Percentiles rank a stretch among this genome's conserved stretches.
phyloP scores from a whole-genome alignment of 805 yeast species.

The Hanseniaspora meyeri region DNA sequence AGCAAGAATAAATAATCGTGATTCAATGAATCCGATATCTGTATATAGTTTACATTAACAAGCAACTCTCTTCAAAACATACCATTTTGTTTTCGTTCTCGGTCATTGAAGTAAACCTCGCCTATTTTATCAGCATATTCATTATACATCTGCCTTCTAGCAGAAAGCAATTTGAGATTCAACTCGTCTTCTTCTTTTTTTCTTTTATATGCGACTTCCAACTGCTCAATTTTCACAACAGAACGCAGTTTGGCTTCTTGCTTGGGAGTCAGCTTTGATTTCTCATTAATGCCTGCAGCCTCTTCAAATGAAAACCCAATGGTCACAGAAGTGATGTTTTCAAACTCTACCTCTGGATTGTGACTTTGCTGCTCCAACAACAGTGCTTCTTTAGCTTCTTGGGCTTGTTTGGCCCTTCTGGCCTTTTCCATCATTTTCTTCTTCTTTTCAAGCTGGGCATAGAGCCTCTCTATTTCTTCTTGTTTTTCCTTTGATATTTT shows the following conservation, averaged over 20 bases:
- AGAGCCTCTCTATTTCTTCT: neutral
- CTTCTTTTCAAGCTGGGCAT: neutral
- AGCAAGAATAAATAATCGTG: constrained; percentile 42
- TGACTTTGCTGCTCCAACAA: neutral
- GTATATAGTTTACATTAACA: neutral
- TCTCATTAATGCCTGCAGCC: neutral
- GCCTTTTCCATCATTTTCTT: neutral
- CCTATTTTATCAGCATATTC: too few relatives aligned
- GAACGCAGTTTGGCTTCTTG: neutral
- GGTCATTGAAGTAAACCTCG: too few relatives aligned
- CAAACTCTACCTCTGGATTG: neutral
- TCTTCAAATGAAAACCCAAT: neutral
- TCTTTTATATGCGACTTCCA: neutral
- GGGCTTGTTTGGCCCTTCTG: neutral
- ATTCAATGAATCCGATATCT: neutral
- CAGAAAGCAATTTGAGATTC: neutral
- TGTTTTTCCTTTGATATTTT: neutral
- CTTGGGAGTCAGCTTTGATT: neutral
- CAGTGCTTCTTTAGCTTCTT: neutral
- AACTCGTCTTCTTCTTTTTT: neutral
- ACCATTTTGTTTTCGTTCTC: neutral
- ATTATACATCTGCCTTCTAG: neutral
- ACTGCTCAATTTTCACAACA: neutral
- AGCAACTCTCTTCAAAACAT: neutral
- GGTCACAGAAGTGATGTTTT: neutral